Percentiles rank a stretch among this genome's conserved stretches.
Conservation (phyloP, 305 asterid species). For the Fraxinus greggii region DNA sequence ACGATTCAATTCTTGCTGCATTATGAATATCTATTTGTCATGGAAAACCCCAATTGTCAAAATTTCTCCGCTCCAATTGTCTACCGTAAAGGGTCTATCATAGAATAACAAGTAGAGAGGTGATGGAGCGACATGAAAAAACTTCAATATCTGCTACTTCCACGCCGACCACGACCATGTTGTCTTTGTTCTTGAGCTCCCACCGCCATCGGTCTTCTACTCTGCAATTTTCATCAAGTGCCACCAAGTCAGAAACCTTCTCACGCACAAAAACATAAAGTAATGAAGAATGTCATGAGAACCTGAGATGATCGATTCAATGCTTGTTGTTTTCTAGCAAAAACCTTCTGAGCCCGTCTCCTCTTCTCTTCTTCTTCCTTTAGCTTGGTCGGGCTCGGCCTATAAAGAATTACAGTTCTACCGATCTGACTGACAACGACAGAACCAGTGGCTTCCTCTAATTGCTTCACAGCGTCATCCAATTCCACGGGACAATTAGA, state of each 20-base stretch:
- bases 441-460: slow-evolving; percentile 73
- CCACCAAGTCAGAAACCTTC: slow-evolving; percentile 4
- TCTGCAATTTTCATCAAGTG: slow-evolving; percentile 41
- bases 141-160: slow-evolving; percentile 54
- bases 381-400: slow-evolving; percentile 79
- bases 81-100: background rate
- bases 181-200: slow-evolving; percentile 35
- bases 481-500: slow-evolving; percentile 74
- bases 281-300: background rate
- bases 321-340: slow-evolving; percentile 35
- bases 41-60: background rate
- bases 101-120: background rate
- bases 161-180: slow-evolving; percentile 58
- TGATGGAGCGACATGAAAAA: slow-evolving; percentile 3
- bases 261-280: background rate
- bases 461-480: slow-evolving; percentile 64
- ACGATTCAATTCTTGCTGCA: background rate
- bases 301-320: slow-evolving; percentile 46
- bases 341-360: slow-evolving; percentile 42
- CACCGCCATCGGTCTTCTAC: slow-evolving; percentile 25
- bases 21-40: background rate
- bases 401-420: slow-evolving; percentile 82
- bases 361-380: slow-evolving; percentile 83
- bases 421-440: slow-evolving; percentile 73
- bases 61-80: background rate